Conservation (phyloP, 257 asterid genomes). For the Haberlea rhodopensis region DNA sequence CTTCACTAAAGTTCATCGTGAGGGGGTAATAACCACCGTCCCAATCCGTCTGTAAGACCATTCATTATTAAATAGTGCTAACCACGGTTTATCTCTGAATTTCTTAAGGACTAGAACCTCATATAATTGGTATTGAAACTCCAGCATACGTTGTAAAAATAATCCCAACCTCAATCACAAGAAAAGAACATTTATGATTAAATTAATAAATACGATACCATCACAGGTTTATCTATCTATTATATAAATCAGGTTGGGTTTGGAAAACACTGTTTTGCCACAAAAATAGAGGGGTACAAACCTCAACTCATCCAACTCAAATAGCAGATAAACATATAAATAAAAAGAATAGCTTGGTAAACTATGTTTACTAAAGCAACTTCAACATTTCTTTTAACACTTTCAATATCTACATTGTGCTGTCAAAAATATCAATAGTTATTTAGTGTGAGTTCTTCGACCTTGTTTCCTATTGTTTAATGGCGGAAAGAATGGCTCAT, state of each 20-base stretch:
- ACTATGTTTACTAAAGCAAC: not conserved
- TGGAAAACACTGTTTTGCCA: not conserved
- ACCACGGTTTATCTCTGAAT: not conserved
- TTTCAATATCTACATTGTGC: not conserved
- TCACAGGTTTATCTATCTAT: not conserved
- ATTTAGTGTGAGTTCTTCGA: too few species aligned
- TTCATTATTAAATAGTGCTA: not conserved
- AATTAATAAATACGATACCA: too few species aligned
- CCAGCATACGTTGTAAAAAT: not conserved
- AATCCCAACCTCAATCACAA: not conserved
- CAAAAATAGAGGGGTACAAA: not conserved
- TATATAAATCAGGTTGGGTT: not conserved
- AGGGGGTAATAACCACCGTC: constrained; percentile 88
- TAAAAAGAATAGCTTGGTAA: not conserved
- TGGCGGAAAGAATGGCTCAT: too few species aligned
- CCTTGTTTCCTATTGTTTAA: too few species aligned
- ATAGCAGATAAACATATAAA: not conserved
- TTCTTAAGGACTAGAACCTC: not conserved
- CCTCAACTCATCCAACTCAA: not conserved
- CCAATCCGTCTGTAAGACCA: constrained; percentile 70
- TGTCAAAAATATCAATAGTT: not conserved
- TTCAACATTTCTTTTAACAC: not conserved
- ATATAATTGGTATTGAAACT: not conserved
- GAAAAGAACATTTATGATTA: not conserved
- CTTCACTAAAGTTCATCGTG: constrained; percentile 77